A percentile compares a stretch with the other conserved stretches of the same genome.
Evolutionary conservation across 1,284 basidiomycete species (phyloP).

Genomic region (Caloboletus firmus): DNA sequence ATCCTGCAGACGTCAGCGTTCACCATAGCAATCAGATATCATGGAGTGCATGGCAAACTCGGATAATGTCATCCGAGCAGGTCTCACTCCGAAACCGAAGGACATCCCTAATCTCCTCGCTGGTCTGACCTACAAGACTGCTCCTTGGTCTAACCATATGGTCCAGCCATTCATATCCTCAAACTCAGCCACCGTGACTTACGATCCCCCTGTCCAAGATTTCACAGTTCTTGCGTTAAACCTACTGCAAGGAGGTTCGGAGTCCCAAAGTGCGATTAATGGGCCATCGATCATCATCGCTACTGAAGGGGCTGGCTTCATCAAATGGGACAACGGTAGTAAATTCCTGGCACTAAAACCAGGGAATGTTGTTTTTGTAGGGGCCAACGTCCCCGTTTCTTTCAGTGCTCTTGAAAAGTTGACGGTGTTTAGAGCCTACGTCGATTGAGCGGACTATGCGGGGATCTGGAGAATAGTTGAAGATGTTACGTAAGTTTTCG

Average conservation of each 20-base stretch:
- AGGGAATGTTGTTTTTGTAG: slow-evolving; percentile 86
- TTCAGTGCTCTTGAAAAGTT: slow-evolving; percentile 39
- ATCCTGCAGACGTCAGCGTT: not conserved
- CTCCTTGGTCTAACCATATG: slow-evolving; percentile 67
- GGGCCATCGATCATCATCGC: slow-evolving; percentile 88
- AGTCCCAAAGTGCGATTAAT: slow-evolving; percentile 60
- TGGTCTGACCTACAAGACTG: slow-evolving; percentile 85
- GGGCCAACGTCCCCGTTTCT: slow-evolving; percentile 61
- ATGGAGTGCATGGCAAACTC: slow-evolving; percentile 98
- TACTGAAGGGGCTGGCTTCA: slow-evolving; percentile 65
- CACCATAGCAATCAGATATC: slow-evolving; percentile 64
- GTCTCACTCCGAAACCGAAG: slow-evolving; percentile 94
- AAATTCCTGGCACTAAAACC: slow-evolving; percentile 49
- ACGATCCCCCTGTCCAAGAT: slow-evolving; percentile 94
- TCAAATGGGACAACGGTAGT: slow-evolving; percentile 45
- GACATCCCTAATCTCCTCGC: slow-evolving; percentile 89
- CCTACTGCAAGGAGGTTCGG: slow-evolving; percentile 48
- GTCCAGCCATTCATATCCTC: slow-evolving; percentile 61
- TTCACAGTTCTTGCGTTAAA: slow-evolving; percentile 81
- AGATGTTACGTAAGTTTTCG: not conserved
- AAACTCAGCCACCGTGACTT: slow-evolving; percentile 44
- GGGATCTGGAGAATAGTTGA: not conserved
- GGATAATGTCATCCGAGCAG: slow-evolving; percentile 98
- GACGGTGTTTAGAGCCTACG: slow-evolving; percentile 70
- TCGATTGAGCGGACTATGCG: slow-evolving; percentile 12